Base-by-base conservation (phyloP, 2,329 filamentous ascomycete genomes). In the Cladosporium oxysporum region DNA sequence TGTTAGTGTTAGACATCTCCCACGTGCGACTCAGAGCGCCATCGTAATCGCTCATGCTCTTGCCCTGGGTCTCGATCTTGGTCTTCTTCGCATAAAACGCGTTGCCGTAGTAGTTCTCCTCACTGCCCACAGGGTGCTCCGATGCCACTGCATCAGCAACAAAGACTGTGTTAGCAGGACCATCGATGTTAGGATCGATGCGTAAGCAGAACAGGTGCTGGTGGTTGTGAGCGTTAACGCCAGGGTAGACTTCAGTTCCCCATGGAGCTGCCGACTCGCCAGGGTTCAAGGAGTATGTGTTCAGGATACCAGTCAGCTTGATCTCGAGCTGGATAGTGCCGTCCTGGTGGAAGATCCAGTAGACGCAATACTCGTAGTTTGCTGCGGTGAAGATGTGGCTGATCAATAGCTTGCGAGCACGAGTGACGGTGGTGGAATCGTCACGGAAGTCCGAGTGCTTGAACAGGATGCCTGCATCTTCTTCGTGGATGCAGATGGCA, bases 341-440 rank as follows among this genome's bases (percentile, higher is more conserved):
- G 72, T 97, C 93, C 78, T 95, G 92, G 77, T 94, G 91, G 81
- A 96, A 93, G 71, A 93, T 90, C 92, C 92, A 96, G 82, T 94
- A 90, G 5, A 76, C 84, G 74, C 89, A 90, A 79, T 97, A 97
- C 78, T 97, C 93, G 80, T 97, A 97, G 82, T 97, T 97, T 29
- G 93, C 93, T 0, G 93, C 93, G 0, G 93, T 97, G 80, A 97
- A 97, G 75, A 97, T 90, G 72, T 97, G 93, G 70, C 92, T 93
- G 70, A 97, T 85, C 75, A 97, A 85, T 66, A 97, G 86, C 76
- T 95, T 96, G 63, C 92, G 88, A 1, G 89, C 92, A 29, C 93
- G 89, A 0, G 93, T 97, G 5, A 96, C 91, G 11, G 95, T 92
- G 64, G 89, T 87, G 0, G 91, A 94, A 52, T 95, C 90, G 75